phyloP scores from a whole-genome alignment of 352 stramenopile genomes.

The Phytophthora niederhauseri region DNA sequence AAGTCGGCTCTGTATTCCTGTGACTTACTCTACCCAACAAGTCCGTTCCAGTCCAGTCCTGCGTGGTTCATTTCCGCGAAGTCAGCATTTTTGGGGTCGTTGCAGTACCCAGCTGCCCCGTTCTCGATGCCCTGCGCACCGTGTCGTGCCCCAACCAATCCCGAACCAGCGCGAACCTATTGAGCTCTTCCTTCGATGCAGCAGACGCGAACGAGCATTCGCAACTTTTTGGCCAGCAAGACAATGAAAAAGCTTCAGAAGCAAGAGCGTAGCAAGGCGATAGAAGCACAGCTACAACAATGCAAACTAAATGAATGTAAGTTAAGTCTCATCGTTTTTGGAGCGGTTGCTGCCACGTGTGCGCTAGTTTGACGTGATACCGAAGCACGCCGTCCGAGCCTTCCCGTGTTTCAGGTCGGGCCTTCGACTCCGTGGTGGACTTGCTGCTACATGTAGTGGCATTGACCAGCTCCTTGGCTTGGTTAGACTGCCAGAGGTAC shows the following conservation, averaged over 20 bases:
- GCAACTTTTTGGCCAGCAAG: constrained; percentile 35
- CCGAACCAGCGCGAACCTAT: constrained; percentile 22
- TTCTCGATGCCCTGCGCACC: constrained; percentile 14
- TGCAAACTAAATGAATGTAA: constrained; percentile 41
- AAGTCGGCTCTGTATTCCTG: constrained; percentile 24
- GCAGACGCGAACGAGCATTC: constrained; percentile 29
- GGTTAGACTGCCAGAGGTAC: constrained; percentile 38
- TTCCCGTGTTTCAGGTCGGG: constrained; percentile 17
- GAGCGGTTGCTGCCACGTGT: constrained; percentile 55
- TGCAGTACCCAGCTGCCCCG: constrained; percentile 15
- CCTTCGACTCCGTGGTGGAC: constrained; percentile 8
- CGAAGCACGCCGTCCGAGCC: constrained; percentile 38
- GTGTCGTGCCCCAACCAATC: constrained; percentile 18
- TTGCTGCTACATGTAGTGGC: constrained; percentile 6
- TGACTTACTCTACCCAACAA: constrained; percentile 21
- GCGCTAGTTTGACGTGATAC: constrained; percentile 70
- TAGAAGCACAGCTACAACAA: constrained; percentile 33
- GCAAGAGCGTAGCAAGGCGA: constrained; percentile 32
- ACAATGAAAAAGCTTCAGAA: constrained; percentile 31
- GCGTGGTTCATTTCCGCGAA: constrained; percentile 28
- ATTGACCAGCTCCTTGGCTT: constrained; percentile 25
- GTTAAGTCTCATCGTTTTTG: constrained; percentile 28
- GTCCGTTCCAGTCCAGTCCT: constrained; percentile 16
- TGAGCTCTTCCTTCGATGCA: constrained; percentile 41
- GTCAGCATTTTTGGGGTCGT: constrained; percentile 13